Evolutionary conservation across 192 early-diverging fungal species (phyloP), one percentile per base, ranked within the genome.

Genomic region (Gaertneriomyces semiglobifer): DNA sequence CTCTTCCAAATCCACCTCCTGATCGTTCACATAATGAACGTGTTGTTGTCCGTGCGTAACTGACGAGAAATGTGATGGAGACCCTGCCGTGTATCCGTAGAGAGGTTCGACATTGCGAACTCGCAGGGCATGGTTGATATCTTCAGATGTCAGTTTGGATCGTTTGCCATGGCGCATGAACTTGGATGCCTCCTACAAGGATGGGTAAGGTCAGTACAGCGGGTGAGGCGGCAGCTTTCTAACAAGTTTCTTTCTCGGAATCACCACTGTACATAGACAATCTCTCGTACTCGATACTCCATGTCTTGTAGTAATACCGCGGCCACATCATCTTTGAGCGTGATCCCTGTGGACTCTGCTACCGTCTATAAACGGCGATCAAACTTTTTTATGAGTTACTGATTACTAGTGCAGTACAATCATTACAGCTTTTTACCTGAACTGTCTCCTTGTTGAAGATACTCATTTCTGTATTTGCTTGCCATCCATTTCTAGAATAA

Each of bases 131-230:
- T 86, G 75, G 75, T 95, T 94, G 57, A 99, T 86, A 60, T 99
- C 96, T 38, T 91, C 85, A 0, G 92, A 83, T 0, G 78, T 81
- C 41, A 99, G 72, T 68, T 86, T 89, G 39, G 88, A 84, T 54
- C 96, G 81, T 70, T 91, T 89, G 6, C 91, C 88, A 63, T 96
- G 97, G 42, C 90, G 87, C 97, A 98, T 98, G 72, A 97, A 97
- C 80, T 98, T 98, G 66, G 77, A 81, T 0, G 94, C 93, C 71
- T 98, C 95, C 84, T 93, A 74, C 8, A 62, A 54, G 0, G 14
- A 12, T 7, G 59, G 3, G 19, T 25, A 2, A 1, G 55, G 55
- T 57, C 16, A 9, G 16, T 57, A 38, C 39, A 2, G 25, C 25
- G 25, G 25, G 25, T 0, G 19, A 0, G 39, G 55, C 4, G 39